Evolutionary conservation across 2,329 filamentous ascomycete species (phyloP).

Genomic region (Furcasterigmium furcatum): DNA sequence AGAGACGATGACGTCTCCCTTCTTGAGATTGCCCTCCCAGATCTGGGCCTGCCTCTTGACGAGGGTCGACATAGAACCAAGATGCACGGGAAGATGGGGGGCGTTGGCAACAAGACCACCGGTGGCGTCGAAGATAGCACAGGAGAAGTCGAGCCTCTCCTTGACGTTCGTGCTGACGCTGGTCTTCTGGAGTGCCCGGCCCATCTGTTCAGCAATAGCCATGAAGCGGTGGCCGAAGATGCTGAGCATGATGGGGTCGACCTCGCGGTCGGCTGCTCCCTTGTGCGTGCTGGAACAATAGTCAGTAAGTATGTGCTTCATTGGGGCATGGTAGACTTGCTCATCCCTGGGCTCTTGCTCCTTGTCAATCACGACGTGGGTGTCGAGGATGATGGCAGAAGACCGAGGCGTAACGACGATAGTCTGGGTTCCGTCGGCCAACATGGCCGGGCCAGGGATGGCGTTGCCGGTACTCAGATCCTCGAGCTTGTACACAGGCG

Average conservation of each 20-base stretch:
- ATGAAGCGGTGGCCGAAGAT: conserved; percentile 84
- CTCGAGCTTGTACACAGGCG: conserved; percentile 79
- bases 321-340: conserved; percentile 18
- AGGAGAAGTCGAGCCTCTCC: conserved; percentile 79
- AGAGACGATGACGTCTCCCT: conserved; percentile 77
- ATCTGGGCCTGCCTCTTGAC: conserved; percentile 75
- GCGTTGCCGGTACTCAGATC: conserved; percentile 70
- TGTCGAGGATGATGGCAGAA: conserved; percentile 65
- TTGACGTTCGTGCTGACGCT: conserved; percentile 81
- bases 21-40: conserved; percentile 73
- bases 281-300: conserved; percentile 14
- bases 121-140: conserved; percentile 72
- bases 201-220: conserved; percentile 85
- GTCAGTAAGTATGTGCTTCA: neutral
- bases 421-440: conserved; percentile 86
- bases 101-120: conserved; percentile 77
- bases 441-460: conserved; percentile 76
- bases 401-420: conserved; percentile 83
- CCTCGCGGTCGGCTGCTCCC: conserved; percentile 22
- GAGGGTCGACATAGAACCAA: conserved; percentile 81
- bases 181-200: conserved; percentile 74
- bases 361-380: neutral
- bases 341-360: conserved; percentile 18
- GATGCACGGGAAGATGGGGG: conserved; percentile 75
- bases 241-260: conserved; percentile 72